These are phyloP conservation scores for Cyclotella distinguenda DNA, from an alignment of 108 stramenopile species.

Conservation along the genomic window DNA sequence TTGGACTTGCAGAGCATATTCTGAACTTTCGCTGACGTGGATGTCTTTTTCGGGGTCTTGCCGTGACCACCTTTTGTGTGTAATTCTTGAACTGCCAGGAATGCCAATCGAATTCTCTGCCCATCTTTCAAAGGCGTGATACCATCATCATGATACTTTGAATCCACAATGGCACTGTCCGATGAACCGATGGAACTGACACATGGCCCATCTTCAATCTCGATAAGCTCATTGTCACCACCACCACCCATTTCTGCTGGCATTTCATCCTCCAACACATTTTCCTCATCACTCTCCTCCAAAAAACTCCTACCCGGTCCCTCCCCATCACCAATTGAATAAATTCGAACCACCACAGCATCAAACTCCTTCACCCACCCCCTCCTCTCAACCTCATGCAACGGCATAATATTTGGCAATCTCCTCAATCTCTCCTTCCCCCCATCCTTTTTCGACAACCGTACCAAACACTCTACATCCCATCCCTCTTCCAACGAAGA, in stretches of 20 bases:
- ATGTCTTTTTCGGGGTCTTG: slow-evolving; percentile 50
- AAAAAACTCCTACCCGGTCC: slow-evolving; percentile 36
- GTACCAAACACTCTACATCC: slow-evolving; percentile 34
- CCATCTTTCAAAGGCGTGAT: background rate
- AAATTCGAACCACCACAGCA: slow-evolving; percentile 36
- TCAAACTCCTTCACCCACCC: slow-evolving; percentile 51
- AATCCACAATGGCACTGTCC: background rate
- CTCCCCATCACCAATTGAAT: background rate
- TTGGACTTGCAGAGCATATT: slow-evolving; percentile 73
- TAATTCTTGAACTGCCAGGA: slow-evolving; percentile 2
- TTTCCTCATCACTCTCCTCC: slow-evolving; percentile 39
- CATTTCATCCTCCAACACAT: background rate
- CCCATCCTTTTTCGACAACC: background rate
- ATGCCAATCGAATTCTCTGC: slow-evolving; percentile 18
- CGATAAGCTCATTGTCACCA: background rate
- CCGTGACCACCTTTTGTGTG: background rate
- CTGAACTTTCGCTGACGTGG: slow-evolving; percentile 68
- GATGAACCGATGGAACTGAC: background rate
- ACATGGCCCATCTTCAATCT: background rate
- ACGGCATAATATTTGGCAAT: slow-evolving; percentile 46
- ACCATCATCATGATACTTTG: background rate
- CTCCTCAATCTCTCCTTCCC: slow-evolving; percentile 18
- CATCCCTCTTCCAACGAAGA: slow-evolving; percentile 16
- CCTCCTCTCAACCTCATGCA: slow-evolving; percentile 37
- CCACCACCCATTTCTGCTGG: background rate